phyloP scores from a whole-genome alignment of 768 basidiomycete species.

The Cystobasidium tubakii region DNA sequence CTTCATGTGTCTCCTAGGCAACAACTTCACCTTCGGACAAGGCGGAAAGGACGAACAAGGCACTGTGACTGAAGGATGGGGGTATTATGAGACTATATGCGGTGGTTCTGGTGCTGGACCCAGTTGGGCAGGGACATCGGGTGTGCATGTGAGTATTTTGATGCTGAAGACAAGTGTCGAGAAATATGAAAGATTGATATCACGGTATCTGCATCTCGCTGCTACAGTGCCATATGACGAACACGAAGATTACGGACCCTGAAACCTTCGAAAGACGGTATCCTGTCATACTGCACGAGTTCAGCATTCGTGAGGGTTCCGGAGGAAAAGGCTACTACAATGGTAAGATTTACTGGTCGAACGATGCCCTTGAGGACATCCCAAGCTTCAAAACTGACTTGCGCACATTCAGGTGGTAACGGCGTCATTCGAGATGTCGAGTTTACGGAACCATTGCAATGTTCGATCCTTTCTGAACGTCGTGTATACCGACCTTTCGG shows the following conservation, averaged over 20 bases:
- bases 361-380: not conserved
- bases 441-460: conserved; percentile 54
- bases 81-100: conserved; percentile 67
- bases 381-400: not conserved
- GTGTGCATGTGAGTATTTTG: conserved; percentile 61
- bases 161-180: no score
- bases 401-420: conserved; percentile 68
- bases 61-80: conserved; percentile 62
- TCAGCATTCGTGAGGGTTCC: conserved; percentile 49
- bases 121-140: conserved; percentile 82
- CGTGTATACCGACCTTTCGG: conserved; percentile 82
- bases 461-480: conserved; percentile 54
- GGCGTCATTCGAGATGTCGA: conserved; percentile 79
- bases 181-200: no score
- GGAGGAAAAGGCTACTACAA: conserved; percentile 38
- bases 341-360: not conserved
- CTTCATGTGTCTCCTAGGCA: not conserved
- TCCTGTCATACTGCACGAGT: conserved; percentile 79
- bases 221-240: conserved; percentile 36
- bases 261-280: conserved; percentile 91
- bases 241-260: conserved; percentile 84
- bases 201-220: not conserved
- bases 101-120: conserved; percentile 90
- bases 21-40: conserved; percentile 81
- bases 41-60: conserved; percentile 82